Evolutionary conservation across 345 rosid genomes (phyloP).

Genomic region (Syzygium oleosum): DNA sequence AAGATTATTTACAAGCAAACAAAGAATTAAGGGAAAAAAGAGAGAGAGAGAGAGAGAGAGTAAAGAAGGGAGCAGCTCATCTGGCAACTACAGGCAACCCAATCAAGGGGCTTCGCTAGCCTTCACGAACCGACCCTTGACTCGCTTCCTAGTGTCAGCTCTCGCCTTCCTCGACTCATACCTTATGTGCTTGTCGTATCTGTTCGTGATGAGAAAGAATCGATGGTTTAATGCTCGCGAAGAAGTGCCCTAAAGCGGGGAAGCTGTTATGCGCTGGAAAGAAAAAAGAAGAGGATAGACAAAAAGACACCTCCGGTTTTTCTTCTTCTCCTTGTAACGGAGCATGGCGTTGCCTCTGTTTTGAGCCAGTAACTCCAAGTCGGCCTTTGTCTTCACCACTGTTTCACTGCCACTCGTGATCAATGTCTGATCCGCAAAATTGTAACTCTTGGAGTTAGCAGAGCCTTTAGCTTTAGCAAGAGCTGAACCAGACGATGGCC

Average conservation of each 20-base stretch:
- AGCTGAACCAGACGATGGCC: slow-evolving; percentile 13
- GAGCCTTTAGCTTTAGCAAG: slow-evolving; percentile 31
- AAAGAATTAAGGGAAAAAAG: background rate
- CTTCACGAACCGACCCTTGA: slow-evolving; percentile 91
- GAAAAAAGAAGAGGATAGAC: background rate
- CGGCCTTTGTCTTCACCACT: slow-evolving; percentile 34
- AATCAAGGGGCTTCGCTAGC: slow-evolving; percentile 42
- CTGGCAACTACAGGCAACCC: slow-evolving; percentile 9
- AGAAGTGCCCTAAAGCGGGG: background rate
- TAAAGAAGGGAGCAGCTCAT: background rate
- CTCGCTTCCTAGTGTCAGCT: slow-evolving; percentile 90
- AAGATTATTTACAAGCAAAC: background rate
- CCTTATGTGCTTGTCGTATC: slow-evolving; percentile 89
- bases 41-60: slow-evolving; percentile 2
- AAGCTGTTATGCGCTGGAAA: background rate
- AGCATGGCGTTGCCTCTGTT: slow-evolving; percentile 86
- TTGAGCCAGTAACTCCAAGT: slow-evolving; percentile 51
- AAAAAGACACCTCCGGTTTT: slow-evolving; percentile 54
- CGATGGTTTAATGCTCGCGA: background rate
- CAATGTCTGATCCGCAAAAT: slow-evolving; percentile 29
- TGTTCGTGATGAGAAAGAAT: slow-evolving; percentile 4
- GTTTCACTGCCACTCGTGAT: slow-evolving; percentile 22
- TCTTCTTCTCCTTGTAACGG: slow-evolving; percentile 93
- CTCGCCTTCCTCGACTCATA: slow-evolving; percentile 96
- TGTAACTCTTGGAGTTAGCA: slow-evolving; percentile 22